Percentiles rank a stretch among this genome's conserved stretches.
Conservation (phyloP, 2,329 filamentous ascomycete genomes). For the Fusarium sp. region DNA sequence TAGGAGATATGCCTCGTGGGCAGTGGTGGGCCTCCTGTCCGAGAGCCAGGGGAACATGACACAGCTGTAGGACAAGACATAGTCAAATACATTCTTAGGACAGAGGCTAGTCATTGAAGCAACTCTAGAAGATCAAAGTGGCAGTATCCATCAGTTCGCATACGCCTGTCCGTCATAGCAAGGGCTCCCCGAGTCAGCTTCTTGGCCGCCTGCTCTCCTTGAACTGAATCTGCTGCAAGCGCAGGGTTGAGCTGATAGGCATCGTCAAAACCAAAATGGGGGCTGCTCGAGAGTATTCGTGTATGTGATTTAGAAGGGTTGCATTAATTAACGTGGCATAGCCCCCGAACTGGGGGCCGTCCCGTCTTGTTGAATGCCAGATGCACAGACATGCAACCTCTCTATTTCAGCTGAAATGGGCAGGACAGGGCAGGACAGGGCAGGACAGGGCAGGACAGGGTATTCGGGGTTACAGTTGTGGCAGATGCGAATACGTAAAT, state of each 20-base stretch:
- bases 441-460: not conserved
- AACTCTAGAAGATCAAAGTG: not conserved
- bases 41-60: constrained; percentile 1
- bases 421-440: not conserved
- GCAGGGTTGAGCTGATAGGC: constrained; percentile 4
- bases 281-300: constrained; percentile 1
- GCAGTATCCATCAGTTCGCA: too few species aligned
- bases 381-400: not conserved
- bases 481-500: constrained; percentile 2
- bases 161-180: not conserved
- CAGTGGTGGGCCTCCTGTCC: constrained; percentile 12
- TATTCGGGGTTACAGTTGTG: not conserved
- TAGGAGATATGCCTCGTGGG: not conserved
- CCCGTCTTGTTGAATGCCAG: not conserved
- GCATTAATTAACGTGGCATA: not conserved
- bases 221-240: not conserved
- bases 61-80: not conserved
- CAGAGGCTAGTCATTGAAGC: not conserved
- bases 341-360: constrained; percentile 12
- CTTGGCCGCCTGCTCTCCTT: not conserved
- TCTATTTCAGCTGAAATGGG: constrained; percentile 7
- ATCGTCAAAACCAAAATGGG: constrained; percentile 1
- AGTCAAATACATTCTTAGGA: not conserved
- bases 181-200: not conserved
- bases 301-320: constrained; percentile 4